These are phyloP conservation scores for Quercus suber DNA, from an alignment of 306 rosid species.

Conservation along the genomic window DNA sequence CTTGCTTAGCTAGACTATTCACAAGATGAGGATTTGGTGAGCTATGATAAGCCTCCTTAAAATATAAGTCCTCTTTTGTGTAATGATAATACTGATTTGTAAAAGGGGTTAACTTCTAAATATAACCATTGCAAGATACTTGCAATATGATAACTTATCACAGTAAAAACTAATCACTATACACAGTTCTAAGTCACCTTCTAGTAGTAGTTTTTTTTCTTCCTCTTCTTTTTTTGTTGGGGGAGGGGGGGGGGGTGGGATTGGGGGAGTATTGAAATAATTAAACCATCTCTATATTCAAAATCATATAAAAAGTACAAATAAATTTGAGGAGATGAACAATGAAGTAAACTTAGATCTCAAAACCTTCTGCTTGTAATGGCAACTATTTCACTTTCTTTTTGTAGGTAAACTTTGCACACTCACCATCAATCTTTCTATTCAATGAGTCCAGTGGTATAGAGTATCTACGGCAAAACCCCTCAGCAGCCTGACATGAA, in stretches of 20 bases:
- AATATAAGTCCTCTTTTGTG: too few species aligned
- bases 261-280: not conserved
- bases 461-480: constrained; percentile 82
- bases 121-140: not conserved
- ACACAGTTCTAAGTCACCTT: not conserved
- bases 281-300: too few species aligned
- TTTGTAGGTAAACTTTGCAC: not conserved
- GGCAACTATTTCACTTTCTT: not conserved
- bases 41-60: too few species aligned
- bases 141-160: not conserved
- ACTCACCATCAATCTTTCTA: constrained; percentile 83
- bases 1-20: too few species aligned
- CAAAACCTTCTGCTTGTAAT: not conserved
- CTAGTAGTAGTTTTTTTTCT: not conserved
- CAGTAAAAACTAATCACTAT: not conserved
- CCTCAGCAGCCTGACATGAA: constrained; percentile 81
- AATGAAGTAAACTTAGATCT: not conserved
- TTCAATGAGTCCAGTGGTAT: constrained; percentile 58
- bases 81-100: not conserved
- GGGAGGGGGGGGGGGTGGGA: not conserved
- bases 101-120: not conserved
- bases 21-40: too few species aligned
- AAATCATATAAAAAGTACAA: too few species aligned
- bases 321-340: too few species aligned
- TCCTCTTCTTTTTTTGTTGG: too few species aligned